Percentiles rank a stretch among this genome's conserved stretches.
Conservation (phyloP, 2,329 filamentous ascomycete species). For the Xylaria digitata region DNA sequence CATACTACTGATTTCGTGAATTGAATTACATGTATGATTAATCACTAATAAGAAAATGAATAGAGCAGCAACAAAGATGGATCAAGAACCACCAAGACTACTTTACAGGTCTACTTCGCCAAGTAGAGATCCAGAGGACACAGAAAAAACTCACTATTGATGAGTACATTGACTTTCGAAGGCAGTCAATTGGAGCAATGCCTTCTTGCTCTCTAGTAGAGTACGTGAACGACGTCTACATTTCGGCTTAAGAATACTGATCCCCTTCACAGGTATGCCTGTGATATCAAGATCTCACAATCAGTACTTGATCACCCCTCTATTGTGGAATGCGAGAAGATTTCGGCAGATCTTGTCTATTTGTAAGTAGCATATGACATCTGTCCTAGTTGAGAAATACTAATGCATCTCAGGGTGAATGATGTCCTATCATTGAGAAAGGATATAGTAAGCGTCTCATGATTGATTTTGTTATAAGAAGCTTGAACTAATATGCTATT, state of each 20-base stretch:
- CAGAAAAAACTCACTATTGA: conserved; percentile 33
- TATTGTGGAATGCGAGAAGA: conserved; percentile 34
- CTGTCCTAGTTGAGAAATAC: neutral
- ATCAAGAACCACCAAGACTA: conserved; percentile 36
- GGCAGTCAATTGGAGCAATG: conserved; percentile 40
- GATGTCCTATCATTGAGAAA: conserved; percentile 42
- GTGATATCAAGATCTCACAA: conserved; percentile 38
- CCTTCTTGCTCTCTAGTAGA: conserved; percentile 41
- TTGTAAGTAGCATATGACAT: conserved; percentile 37
- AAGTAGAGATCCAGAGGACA: conserved; percentile 37
- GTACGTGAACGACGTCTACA: conserved; percentile 26
- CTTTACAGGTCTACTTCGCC: conserved; percentile 38
- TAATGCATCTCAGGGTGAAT: conserved; percentile 34
- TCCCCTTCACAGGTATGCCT: conserved; percentile 3
- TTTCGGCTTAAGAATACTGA: neutral
- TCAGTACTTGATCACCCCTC: conserved; percentile 39
- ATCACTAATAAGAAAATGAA: neutral
- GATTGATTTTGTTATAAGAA: neutral
- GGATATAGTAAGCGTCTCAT: conserved; percentile 36
- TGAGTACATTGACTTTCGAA: conserved; percentile 41
- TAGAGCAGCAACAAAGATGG: conserved; percentile 32
- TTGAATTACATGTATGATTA: neutral
- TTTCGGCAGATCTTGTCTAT: conserved; percentile 40
- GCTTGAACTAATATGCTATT: neutral
- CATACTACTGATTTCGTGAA: neutral